These are phyloP conservation scores for Camellia oleifera DNA, from an alignment of 179 eudicot species.

Conservation along the genomic window DNA sequence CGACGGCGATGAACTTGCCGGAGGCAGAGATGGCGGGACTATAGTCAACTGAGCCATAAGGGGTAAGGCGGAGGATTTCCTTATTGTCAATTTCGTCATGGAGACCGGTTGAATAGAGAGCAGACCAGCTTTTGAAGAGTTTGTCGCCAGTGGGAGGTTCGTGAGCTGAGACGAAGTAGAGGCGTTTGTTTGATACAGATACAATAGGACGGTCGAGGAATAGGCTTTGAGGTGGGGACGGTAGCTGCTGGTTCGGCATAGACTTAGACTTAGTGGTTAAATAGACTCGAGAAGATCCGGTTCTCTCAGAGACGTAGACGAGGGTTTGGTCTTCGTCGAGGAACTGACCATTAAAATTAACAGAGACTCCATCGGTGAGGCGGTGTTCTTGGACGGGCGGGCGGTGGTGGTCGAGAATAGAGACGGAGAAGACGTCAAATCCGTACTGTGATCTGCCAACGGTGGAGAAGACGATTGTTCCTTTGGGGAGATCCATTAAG, in stretches of 20 bases:
- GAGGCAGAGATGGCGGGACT: conserved; percentile 67
- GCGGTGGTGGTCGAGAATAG: neutral
- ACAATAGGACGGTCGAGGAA: conserved; percentile 75
- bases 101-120: conserved; percentile 43
- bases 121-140: conserved; percentile 56
- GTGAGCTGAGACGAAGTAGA: conserved; percentile 64
- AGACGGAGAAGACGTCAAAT: conserved; percentile 68
- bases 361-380: conserved; percentile 64
- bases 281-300: conserved; percentile 48
- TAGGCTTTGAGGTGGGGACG: conserved; percentile 34
- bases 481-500: conserved; percentile 30
- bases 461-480: conserved; percentile 67
- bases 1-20: conserved; percentile 62
- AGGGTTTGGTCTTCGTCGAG: conserved; percentile 32
- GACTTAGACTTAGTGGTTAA: conserved; percentile 10
- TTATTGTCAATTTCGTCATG: neutral
- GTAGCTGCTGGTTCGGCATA: conserved; percentile 18
- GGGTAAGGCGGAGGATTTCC: conserved; percentile 44
- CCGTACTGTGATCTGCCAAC: conserved; percentile 68
- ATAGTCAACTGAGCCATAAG: conserved; percentile 51
- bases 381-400: conserved; percentile 31
- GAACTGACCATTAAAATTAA: conserved; percentile 70
- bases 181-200: conserved; percentile 10
- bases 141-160: conserved; percentile 20
- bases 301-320: conserved; percentile 64